A percentile compares a stretch with the other conserved stretches of the same genome.
Evolutionary conservation across 352 stramenopile genomes (phyloP).

Genomic region (Phytophthora vignae): DNA sequence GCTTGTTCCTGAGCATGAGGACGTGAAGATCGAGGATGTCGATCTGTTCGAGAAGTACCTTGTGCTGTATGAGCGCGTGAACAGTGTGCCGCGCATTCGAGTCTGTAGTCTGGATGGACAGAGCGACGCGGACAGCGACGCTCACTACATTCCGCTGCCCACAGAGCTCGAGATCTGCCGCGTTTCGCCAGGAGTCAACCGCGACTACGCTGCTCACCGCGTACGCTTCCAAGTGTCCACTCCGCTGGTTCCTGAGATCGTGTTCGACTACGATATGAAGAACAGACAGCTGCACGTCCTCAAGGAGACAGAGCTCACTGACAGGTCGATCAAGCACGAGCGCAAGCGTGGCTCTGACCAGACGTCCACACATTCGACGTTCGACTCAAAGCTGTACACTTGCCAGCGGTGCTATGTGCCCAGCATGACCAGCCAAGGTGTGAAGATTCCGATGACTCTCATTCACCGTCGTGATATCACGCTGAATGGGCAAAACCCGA

Average conservation of each 20-base stretch:
- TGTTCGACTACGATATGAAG: conserved; percentile 84
- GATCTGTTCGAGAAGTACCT: conserved; percentile 85
- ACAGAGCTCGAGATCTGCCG: conserved; percentile 62
- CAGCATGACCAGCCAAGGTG: conserved; percentile 43
- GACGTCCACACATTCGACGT: conserved; percentile 20
- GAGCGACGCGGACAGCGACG: background rate
- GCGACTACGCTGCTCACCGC: conserved; percentile 62
- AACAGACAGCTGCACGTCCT: conserved; percentile 51
- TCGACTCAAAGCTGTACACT: conserved; percentile 44
- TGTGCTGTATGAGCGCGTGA: conserved; percentile 83
- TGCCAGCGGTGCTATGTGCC: conserved; percentile 56
- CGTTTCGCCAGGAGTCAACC: conserved; percentile 83
- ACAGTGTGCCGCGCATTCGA: conserved; percentile 78
- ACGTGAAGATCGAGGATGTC: conserved; percentile 91
- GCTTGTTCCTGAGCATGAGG: conserved; percentile 57
- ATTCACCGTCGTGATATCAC: conserved; percentile 69
- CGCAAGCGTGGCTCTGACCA: background rate
- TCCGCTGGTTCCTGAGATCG: conserved; percentile 74
- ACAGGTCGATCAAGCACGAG: conserved; percentile 26
- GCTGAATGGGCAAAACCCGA: conserved; percentile 71
- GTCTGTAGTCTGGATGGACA: conserved; percentile 44
- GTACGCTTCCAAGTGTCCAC: conserved; percentile 83
- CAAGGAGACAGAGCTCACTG: conserved; percentile 59
- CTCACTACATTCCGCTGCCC: conserved; percentile 68
- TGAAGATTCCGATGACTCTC: conserved; percentile 79